Percentiles rank a stretch among this genome's conserved stretches.
Conservation (phyloP, 371 early-diverging fungal genomes). For the Saksenaea oblongispora region DNA sequence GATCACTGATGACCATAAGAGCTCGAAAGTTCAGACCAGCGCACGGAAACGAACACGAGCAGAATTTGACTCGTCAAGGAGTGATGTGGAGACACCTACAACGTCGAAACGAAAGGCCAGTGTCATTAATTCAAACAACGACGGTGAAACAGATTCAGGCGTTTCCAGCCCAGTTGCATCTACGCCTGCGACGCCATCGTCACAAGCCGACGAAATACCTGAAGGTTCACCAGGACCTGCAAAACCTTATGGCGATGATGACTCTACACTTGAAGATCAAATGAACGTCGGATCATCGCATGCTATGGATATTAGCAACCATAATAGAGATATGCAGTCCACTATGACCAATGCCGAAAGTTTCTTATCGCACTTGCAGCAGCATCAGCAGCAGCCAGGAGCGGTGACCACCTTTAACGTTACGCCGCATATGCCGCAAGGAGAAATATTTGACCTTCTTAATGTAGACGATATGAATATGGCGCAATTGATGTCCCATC, state of each 20-base stretch:
- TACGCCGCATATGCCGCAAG: constrained; percentile 21
- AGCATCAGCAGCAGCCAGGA: neutral
- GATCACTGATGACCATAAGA: constrained; percentile 91
- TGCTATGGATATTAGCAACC: neutral
- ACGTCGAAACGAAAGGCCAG: constrained; percentile 16
- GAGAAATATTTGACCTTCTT: constrained; percentile 19
- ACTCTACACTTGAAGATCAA: neutral
- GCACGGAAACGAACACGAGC: constrained; percentile 36
- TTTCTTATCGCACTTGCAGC: neutral
- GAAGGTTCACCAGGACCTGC: constrained; percentile 7
- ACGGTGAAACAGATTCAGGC: constrained; percentile 46
- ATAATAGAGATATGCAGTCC: neutral
- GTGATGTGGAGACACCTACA: constrained; percentile 17
- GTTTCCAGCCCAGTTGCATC: constrained; percentile 47
- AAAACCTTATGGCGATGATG: neutral
- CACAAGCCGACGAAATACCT: constrained; percentile 34
- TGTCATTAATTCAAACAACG: neutral
- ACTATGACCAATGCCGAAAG: neutral
- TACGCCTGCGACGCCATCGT: constrained; percentile 50
- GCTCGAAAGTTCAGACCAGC: constrained; percentile 55
- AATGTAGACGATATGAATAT: constrained; percentile 17
- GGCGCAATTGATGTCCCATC: constrained; percentile 23
- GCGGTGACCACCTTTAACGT: neutral
- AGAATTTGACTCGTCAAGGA: constrained; percentile 33
- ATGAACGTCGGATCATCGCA: neutral